phyloP scores from a whole-genome alignment of 1,284 basidiomycete genomes.

The Naganishia sp. region DNA sequence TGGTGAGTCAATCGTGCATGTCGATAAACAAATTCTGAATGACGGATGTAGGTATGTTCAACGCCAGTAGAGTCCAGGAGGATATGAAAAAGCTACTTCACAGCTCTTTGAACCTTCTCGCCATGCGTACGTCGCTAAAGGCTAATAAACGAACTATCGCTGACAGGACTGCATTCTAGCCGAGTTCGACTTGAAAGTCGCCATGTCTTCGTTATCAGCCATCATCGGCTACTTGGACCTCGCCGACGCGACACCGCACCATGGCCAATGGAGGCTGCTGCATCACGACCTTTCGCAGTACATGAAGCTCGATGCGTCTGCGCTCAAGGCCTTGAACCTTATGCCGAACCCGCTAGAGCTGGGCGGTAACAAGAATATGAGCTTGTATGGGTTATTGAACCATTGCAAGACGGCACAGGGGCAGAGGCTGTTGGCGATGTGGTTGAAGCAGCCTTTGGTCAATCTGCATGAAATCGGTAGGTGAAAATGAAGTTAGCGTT shows the following conservation, averaged over 20 bases:
- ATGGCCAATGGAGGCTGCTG: slow-evolving; percentile 75
- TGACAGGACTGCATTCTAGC: slow-evolving; percentile 56
- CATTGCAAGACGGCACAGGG: slow-evolving; percentile 97
- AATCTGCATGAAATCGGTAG: slow-evolving; percentile 88
- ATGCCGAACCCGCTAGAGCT: slow-evolving; percentile 69
- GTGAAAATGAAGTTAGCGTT: slow-evolving; percentile 47
- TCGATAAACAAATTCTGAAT: not conserved
- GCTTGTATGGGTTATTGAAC: slow-evolving; percentile 85
- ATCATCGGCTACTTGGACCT: slow-evolving; percentile 81
- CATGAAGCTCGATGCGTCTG: slow-evolving; percentile 94
- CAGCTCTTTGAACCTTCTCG: slow-evolving; percentile 56
- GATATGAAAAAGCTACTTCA: slow-evolving; percentile 77
- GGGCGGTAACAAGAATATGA: slow-evolving; percentile 70
- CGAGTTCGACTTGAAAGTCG: slow-evolving; percentile 74
- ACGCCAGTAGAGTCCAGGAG: slow-evolving; percentile 74
- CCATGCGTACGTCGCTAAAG: slow-evolving; percentile 55
- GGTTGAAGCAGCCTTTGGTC: slow-evolving; percentile 95
- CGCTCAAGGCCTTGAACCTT: slow-evolving; percentile 84
- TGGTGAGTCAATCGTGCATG: slow-evolving; percentile 57
- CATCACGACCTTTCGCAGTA: slow-evolving; percentile 92
- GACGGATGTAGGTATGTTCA: slow-evolving; percentile 71
- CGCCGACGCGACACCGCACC: slow-evolving; percentile 77
- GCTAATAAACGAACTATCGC: not conserved
- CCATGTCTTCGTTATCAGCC: slow-evolving; percentile 78
- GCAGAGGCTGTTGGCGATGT: slow-evolving; percentile 81